Base-by-base conservation (phyloP, 331 rosid genomes). In the Phaseolus coccineus region DNA sequence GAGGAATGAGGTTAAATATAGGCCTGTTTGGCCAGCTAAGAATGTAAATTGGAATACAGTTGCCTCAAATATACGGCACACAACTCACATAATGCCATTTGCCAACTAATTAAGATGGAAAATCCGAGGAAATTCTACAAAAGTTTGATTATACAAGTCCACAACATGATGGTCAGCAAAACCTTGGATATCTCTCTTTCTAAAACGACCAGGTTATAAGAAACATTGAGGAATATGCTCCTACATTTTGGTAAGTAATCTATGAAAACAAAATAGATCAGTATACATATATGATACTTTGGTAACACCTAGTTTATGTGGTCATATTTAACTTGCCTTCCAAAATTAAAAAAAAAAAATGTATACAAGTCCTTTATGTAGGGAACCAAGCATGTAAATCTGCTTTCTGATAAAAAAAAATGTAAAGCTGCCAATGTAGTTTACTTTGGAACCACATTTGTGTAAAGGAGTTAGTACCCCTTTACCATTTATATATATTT, bases 51-150 rank as follows among this genome's bases (percentile, higher is more conserved):
- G 24, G 33, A 66, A 14, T 64, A 9, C n/a, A 55, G 30, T 56
- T 56, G 27, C 48, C 46, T 25, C 19, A 56, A 24, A 77, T 7
- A 68, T n/a, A 40, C 22, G 59, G 15, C 69, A 67, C 55, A 59
- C 75, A 55, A 55, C 1, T 66, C 19, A 3, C 42, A 37, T 37
- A 14, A 14, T 65, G 40, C 12, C 28, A 28, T 64, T 47, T n/a
- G 66, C 69, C 71, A 44, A 10, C 63, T 31, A 46, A 62, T 15
- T 15, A 58, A 3, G 80, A 50, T 48, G 80, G 73, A 5, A 22
- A 48, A 77, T 15, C 40, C 73, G 2, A 65, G 53, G 73, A 30
- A 74, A 50, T 5, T 75, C 14, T 44, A 9, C 10, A 24, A 30
- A 27, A 46, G 19, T 8, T 65, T 11, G 1, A 65, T n/a, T n/a